Evolutionary conservation across 2,329 filamentous ascomycete species (phyloP).

Genomic region (Paraphaeosphaeria minitans): DNA sequence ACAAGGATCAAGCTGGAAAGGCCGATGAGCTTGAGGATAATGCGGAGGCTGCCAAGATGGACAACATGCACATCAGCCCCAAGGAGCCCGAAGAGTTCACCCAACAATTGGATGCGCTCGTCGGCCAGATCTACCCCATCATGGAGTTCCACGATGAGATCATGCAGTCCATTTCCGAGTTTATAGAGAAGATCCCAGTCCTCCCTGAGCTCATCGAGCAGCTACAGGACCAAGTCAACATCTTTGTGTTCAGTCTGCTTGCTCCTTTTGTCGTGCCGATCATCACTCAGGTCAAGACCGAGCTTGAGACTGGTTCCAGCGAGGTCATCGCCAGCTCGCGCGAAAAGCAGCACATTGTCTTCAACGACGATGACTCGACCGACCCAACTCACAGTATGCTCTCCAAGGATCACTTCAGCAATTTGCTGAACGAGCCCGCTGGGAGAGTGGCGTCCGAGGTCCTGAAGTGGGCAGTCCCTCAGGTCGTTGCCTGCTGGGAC

Average conservation of each 20-base stretch:
- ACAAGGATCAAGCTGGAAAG: slow-evolving; percentile 73
- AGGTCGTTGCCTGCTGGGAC: slow-evolving; percentile 87
- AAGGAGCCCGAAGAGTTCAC: slow-evolving; percentile 85
- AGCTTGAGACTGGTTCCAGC: slow-evolving; percentile 82
- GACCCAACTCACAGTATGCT: slow-evolving; percentile 96
- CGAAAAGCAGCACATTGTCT: slow-evolving; percentile 85
- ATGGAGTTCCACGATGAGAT: slow-evolving; percentile 91
- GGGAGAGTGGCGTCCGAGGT: slow-evolving; percentile 80
- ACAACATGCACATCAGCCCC: slow-evolving; percentile 74
- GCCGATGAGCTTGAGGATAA: slow-evolving; percentile 81
- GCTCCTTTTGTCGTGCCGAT: slow-evolving; percentile 87
- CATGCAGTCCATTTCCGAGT: slow-evolving; percentile 76
- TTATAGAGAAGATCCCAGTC: slow-evolving; percentile 84
- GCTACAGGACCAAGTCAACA: slow-evolving; percentile 81
- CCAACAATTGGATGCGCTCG: slow-evolving; percentile 72
- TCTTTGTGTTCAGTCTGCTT: slow-evolving; percentile 90
- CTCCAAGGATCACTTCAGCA: slow-evolving; percentile 93
- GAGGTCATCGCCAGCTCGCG: slow-evolving; percentile 87
- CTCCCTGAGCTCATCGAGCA: slow-evolving; percentile 85
- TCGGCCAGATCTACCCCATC: slow-evolving; percentile 82
- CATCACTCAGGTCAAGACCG: slow-evolving; percentile 82
- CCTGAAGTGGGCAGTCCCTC: slow-evolving; percentile 84
- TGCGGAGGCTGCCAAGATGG: slow-evolving; percentile 74
- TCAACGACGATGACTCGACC: slow-evolving; percentile 74
- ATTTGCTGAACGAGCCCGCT: slow-evolving; percentile 84